Percentiles rank a stretch among this genome's conserved stretches.
These are phyloP conservation scores for Fraxinus cuspidata DNA, from an alignment of 257 asterid species.

Conservation along the genomic window DNA sequence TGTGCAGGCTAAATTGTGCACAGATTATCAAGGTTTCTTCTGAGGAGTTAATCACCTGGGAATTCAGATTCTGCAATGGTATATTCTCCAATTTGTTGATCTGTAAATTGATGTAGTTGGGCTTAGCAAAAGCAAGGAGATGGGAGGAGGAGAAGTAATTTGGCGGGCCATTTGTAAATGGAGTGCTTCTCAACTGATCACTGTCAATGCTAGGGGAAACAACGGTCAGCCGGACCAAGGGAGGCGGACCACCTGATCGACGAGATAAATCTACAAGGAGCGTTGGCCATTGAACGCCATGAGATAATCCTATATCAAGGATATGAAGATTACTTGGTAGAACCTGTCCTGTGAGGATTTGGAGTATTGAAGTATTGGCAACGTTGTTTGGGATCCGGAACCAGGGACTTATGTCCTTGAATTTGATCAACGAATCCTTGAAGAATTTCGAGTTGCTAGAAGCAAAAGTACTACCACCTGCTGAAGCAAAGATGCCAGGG, in stretches of 20 bases:
- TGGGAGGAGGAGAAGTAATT: constrained; percentile 61
- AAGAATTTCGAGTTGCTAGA: constrained; percentile 60
- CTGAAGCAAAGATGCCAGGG: constrained; percentile 31
- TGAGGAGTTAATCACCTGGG: constrained; percentile 49
- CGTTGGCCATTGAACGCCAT: constrained; percentile 91
- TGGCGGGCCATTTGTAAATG: constrained; percentile 54
- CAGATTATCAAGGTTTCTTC: constrained; percentile 68
- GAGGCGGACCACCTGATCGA: constrained; percentile 76
- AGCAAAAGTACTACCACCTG: constrained; percentile 41
- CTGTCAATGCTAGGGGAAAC: constrained; percentile 42
- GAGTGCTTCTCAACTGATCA: constrained; percentile 38
- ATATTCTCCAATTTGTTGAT: constrained; percentile 55
- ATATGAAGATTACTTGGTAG: constrained; percentile 61
- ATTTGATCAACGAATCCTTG: constrained; percentile 57
- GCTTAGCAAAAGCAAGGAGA: constrained; percentile 65
- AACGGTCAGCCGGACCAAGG: constrained; percentile 68
- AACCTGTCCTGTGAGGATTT: constrained; percentile 51
- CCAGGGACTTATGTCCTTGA: constrained; percentile 82
- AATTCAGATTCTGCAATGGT: constrained; percentile 53
- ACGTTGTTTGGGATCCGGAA: constrained; percentile 76
- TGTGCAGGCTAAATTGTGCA: constrained; percentile 73
- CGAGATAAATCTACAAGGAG: constrained; percentile 70
- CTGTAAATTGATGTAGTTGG: constrained; percentile 70
- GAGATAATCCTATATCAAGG: constrained; percentile 83
- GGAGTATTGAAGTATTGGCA: constrained; percentile 73